Evolutionary conservation across 805 yeast species (phyloP).

Genomic region (Ogataea methylovora): DNA sequence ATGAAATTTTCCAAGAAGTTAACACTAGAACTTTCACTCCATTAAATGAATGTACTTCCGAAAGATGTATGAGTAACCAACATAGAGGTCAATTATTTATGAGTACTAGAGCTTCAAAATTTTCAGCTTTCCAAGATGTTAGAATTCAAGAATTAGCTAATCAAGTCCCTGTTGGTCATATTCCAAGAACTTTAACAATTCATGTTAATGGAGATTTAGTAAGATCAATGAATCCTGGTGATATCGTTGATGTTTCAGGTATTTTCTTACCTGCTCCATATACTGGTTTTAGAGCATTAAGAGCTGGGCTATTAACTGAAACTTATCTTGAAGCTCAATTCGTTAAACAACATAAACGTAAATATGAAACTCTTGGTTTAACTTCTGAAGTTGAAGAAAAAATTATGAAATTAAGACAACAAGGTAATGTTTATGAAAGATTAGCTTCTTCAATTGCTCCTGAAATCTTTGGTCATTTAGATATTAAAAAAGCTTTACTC

Average conservation of each 20-base stretch:
- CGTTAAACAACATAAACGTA: slow-evolving; percentile 81
- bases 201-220: slow-evolving; percentile 92
- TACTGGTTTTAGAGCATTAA: slow-evolving; percentile 88
- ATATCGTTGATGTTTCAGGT: slow-evolving; percentile 88
- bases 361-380: slow-evolving; percentile 60
- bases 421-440: slow-evolving; percentile 71
- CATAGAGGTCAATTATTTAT: slow-evolving; percentile 84
- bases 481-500: slow-evolving; percentile 85
- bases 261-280: slow-evolving; percentile 91
- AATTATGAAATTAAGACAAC: slow-evolving; percentile 45
- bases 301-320: slow-evolving; percentile 91
- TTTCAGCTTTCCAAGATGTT: slow-evolving; percentile 91
- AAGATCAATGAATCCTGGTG: slow-evolving; percentile 87
- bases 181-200: slow-evolving; percentile 79
- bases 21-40: slow-evolving; percentile 80
- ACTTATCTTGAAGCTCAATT: slow-evolving; percentile 86
- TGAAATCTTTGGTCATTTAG: slow-evolving; percentile 90
- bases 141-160: slow-evolving; percentile 89
- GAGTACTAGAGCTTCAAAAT: slow-evolving; percentile 94
- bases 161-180: slow-evolving; percentile 97
- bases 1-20: slow-evolving; percentile 94
- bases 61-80: slow-evolving; percentile 69
- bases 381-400: slow-evolving; percentile 48
- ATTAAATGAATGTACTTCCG: slow-evolving; percentile 77
- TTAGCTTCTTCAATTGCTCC: slow-evolving; percentile 92